phyloP scores from a whole-genome alignment of 805 yeast species.

The Allodekkera sacchari region DNA sequence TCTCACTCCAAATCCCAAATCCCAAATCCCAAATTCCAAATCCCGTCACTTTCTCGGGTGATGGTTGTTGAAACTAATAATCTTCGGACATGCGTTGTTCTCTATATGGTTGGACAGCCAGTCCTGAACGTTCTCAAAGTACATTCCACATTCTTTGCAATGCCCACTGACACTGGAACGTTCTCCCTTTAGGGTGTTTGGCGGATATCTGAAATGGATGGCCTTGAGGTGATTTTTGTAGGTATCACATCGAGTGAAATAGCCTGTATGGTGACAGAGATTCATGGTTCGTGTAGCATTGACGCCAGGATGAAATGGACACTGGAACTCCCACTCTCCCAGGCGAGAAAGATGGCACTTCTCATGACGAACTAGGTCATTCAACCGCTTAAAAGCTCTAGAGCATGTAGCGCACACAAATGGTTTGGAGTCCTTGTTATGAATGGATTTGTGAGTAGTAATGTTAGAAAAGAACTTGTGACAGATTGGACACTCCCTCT shows the following conservation, averaged over 20 bases:
- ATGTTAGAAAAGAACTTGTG: conserved; percentile 58
- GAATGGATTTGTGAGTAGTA: conserved; percentile 79
- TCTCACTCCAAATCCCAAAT: no score
- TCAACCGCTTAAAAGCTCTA: conserved; percentile 82
- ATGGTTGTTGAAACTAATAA: conserved; percentile 8
- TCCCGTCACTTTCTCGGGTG: no score
- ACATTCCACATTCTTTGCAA: conserved; percentile 68
- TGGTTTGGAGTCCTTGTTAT: conserved; percentile 66
- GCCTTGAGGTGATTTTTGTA: conserved; percentile 88
- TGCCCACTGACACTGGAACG: conserved; percentile 60
- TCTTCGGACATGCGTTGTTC: conserved; percentile 28
- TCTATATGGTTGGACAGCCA: conserved; percentile 79
- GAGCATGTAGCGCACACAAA: conserved; percentile 70
- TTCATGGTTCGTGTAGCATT: conserved; percentile 9
- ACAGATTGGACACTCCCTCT: conserved; percentile 30
- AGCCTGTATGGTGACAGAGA: conserved; percentile 73
- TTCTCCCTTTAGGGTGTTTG: conserved; percentile 74
- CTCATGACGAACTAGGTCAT: conserved; percentile 77
- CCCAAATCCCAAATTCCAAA: no score
- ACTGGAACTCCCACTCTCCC: conserved; percentile 59
- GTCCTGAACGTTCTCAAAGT: conserved; percentile 61
- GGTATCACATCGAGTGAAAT: conserved; percentile 84
- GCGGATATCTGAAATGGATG: conserved; percentile 81
- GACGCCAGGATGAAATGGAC: conserved; percentile 51
- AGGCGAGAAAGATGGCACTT: conserved; percentile 79